Base-by-base conservation (phyloP, 1,139 yeast species). In the Tardiomyces depauwii region DNA sequence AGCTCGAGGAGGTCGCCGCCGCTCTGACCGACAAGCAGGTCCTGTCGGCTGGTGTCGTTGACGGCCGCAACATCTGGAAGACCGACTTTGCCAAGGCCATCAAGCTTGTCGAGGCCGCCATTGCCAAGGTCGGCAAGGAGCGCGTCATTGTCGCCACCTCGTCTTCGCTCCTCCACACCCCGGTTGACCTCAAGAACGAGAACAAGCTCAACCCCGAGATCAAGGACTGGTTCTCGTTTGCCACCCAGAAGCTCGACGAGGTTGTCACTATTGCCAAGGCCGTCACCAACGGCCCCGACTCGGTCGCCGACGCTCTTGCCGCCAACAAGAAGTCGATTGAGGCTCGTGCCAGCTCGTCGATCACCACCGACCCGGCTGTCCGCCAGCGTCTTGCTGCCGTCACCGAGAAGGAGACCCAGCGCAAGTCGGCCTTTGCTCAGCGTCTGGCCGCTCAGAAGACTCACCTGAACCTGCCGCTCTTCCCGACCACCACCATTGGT, bases 401-500 rank as follows among this genome's bases (percentile, higher is more conserved):
- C 66, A 78, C 80, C 68, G 91, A 80, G 62, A 74, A 83, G 51
- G 74, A 82, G 68, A 77, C 94, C 42, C 78, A 86, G 69, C 88
- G 98, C 81, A 76, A 80, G 71, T 70, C 85, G 60, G 80, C 93
- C 53, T 91, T 91, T 81, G 80, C 83, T 61, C 76, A 71, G 54
- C 87, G 98, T 78, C 80, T 86, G 66, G 82, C 75, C 60, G 88
- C 81, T 61, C 98, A 91, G 78, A 77, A 85, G 76, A 74, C 71
- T 60, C 76, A 80, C 67, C 86, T 86, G 78, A 85, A 89, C 77
- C 78, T 91, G 70, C 98, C 98, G 61, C 76, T 86, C 67, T 91
- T 91, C 95, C 98, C 98, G 73, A 91, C 98, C 67, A 91, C 98
- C 70, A 91, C 98, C 63, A 91, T 91, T 71, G 98, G 98, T 73